Base-by-base conservation (phyloP, 257 asterid species). In the Lithospermum erythrorhizon region DNA sequence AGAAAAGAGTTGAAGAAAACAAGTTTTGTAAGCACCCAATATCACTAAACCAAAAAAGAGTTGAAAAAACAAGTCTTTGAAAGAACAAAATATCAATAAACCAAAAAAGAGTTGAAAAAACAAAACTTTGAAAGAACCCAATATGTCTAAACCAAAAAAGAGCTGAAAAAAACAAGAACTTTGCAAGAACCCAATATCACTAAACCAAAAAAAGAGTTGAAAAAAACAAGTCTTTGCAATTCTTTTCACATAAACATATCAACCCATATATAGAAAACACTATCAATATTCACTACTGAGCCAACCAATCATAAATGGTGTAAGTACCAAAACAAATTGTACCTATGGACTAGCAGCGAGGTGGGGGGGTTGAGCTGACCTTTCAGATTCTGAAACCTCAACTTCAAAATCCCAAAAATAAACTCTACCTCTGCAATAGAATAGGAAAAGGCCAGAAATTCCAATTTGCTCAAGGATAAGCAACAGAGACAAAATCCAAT, bases 121-220 rank as follows among this genome's bases (percentile, higher is more conserved):
- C 9, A 0, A 16, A 29, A 1, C 32, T 35, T 47, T 5, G 6
- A 10, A 59, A 66, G 5, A 41, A 62, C 15, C 4, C 22, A 48
- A 41, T 21, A 7, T 56, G 4, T 51, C 15, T 57, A 22, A 55
- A 29, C 25, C 27, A 53, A 15, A 27, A 30, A 9, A 37, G 25
- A 21, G 20, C 51, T 58, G 55, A 59, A 64, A 51, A 58, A 16
- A 52, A 35, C 53, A 54, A 53, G 20, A n/a, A 23, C 21, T 9
- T 35, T 11, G 32, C 32, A 27, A 27, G 32, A 37, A 35, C 47
- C 47, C 47, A 35, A 35, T 35, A 35, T 35, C 47, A 35, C 5
- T 11, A 35, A 35, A 35, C 47, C 47, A 35, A 3, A 35, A n/a
- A 35, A 35, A 8, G 15, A 35, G 15, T 11, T 35, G 14, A 8